Base-by-base conservation (phyloP, 2,329 filamentous ascomycete species). In the Cercospora beticola region DNA sequence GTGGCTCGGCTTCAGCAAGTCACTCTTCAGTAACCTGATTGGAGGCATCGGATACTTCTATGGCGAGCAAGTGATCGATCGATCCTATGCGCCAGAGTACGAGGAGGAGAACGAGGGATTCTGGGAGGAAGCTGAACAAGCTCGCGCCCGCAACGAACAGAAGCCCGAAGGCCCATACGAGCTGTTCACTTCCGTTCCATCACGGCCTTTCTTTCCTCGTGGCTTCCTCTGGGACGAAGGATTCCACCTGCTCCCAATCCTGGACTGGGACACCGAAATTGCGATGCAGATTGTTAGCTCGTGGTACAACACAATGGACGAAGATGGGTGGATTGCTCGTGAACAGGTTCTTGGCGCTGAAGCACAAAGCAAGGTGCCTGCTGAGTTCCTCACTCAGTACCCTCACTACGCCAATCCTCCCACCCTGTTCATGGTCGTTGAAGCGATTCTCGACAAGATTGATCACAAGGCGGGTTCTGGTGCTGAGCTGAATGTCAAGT, bases 171-270 rank as follows among this genome's bases (percentile, higher is more conserved):
- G 92, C 0, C 93, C 94, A 1, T 92, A 90, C 65, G 92, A 97
- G 79, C 87, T 99, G 2, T 98, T 94, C 78, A 96, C 94, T 6
- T 92, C 90, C 75, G 90, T 98, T 66, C 95, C 95, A 0, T 98
- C 94, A 8, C 86, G 95, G 4, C 92, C 95, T 0, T 99, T 99
- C 83, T 99, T 99, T 81, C 95, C 95, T 1, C 87, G 95, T 70
- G 95, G 95, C 0, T 99, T 99, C 79, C 85, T 98, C 4, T 99
- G 95, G 95, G 95, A 99, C 75, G 95, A 99, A 79, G 95, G 95
- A 0, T 99, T 98, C 81, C 95, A 99, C 77, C 84, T 99, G 40
- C 84, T 97, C 59, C 94, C 94, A 1, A 90, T 99, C 64, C 87
- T 93, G 21, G 94, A 99, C 73, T 99, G 94, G 92, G 95, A 99